phyloP scores from a whole-genome alignment of 164 flowering plant genomes.

The Aristolochia fimbriata region DNA sequence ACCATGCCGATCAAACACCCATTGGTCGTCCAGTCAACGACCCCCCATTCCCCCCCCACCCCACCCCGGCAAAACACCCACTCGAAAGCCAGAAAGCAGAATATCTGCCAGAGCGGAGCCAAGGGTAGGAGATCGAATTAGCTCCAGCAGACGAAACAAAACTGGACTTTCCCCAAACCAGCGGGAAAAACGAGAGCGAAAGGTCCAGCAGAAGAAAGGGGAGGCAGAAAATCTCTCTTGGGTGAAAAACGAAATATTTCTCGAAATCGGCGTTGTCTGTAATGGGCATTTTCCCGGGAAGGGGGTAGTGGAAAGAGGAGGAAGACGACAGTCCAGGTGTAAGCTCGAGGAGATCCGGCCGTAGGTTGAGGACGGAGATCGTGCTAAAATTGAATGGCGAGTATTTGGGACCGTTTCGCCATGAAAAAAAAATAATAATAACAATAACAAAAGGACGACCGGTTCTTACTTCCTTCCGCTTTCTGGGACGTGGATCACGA shows the following conservation, averaged over 20 bases:
- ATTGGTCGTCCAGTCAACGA: not conserved
- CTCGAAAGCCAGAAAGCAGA: not conserved
- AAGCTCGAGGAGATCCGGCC: conserved; percentile 1
- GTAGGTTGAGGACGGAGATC: not conserved
- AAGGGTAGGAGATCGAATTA: not conserved
- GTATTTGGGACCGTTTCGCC: not conserved
- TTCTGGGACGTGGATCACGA: not conserved
- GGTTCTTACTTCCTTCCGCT: not conserved
- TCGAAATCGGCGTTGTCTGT: not conserved
- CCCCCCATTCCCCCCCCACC: not conserved
- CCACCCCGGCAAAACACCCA: not conserved
- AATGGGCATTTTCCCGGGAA: conserved; percentile 4
- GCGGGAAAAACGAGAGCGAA: not conserved
- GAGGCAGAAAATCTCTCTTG: conserved; percentile 4
- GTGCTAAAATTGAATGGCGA: not conserved
- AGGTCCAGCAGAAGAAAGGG: not conserved
- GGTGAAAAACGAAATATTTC: not conserved
- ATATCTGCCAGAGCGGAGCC: not conserved
- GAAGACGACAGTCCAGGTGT: conserved; percentile 1
- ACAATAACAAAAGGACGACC: not conserved
- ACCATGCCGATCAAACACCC: conserved; percentile 1
- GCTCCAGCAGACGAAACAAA: not conserved
- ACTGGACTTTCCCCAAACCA: not conserved
- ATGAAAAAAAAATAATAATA: not conserved
- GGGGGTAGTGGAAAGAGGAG: not conserved